Evolutionary conservation across 139 green algal genomes (phyloP), one percentile per base, ranked within the genome.

Genomic region (Microglena sp.): DNA sequence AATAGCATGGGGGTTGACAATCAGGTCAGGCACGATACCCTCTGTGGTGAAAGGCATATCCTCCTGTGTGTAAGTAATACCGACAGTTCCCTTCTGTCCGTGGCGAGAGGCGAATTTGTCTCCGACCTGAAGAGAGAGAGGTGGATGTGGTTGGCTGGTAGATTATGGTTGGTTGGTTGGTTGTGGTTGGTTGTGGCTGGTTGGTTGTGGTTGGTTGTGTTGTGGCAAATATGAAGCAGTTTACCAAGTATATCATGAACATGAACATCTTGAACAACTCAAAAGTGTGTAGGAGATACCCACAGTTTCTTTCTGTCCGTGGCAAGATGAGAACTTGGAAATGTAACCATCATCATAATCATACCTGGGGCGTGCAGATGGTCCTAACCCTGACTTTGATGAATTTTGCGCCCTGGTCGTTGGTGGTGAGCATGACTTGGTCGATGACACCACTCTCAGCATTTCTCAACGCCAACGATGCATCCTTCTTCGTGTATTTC

Each of bases 1-100:
- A 69, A 99, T 97, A 70, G 94, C 94, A 72, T 98, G 92, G 11
- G 93, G 93, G 81, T 98, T 98, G 71, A 98, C 92, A 77, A 98
- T 97, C 66, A 98, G 86, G 82, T 98, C 93, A 4, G 93, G 93
- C 27, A 84, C 78, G 61, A 97, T 96, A 45, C 74, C 93, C 89
- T 84, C 76, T 7, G n/a, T 59, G 27, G 71, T 79, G 77, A 84
- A 84, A 2, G 81, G 71, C 76, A 82, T 82, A 58, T 75, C 73
- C 68, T 96, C 87, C 53, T 74, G 59, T 5, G 92, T 95, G 86
- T 97, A 99, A 2, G 89, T 97, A 75, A 99, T 98, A 54, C 92
- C 92, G 43, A 95, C 82, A 33, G 91, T 97, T 34, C 93, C 93
- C 81, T 98, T 98, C 83, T 98, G 93, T 27, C 93, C 93, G 70